A percentile compares a stretch with the other conserved stretches of the same genome.
phyloP scores from a whole-genome alignment of 345 rosid species.

The Eucalyptus globulus region DNA sequence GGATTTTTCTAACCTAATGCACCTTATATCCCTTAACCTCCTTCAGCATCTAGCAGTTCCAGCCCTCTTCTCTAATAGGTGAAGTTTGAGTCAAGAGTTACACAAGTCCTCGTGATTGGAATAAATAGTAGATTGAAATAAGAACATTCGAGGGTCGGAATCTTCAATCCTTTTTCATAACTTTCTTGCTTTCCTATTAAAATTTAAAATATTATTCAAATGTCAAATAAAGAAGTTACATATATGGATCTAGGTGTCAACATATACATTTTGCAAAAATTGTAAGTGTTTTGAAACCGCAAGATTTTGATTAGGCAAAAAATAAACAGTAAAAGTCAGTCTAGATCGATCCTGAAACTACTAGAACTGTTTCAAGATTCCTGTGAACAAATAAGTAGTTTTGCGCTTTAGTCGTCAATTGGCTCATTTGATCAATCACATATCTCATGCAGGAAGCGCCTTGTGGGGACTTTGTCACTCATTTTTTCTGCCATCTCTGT shows the following conservation, averaged over 20 bases:
- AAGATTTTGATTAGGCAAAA: background rate
- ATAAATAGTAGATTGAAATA: background rate
- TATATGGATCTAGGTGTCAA: background rate
- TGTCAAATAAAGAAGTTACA: background rate
- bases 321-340: background rate
- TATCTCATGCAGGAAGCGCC: constrained; percentile 63
- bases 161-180: background rate
- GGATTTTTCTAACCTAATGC: no score
- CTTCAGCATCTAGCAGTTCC: background rate
- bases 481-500: constrained; percentile 85
- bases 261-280: background rate
- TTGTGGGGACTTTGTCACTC: constrained; percentile 73
- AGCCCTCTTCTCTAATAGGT: background rate
- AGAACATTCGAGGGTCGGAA: background rate
- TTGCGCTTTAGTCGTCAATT: background rate
- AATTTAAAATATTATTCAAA: background rate
- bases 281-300: background rate
- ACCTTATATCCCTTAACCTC: background rate
- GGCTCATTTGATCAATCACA: background rate
- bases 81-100: background rate
- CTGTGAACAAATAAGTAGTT: background rate
- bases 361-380: background rate
- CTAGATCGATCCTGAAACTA: background rate
- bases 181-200: background rate
- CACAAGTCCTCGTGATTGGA: background rate